Percentiles rank a stretch among this genome's conserved stretches.
These are phyloP conservation scores for Chimonanthus salicifolius DNA, from an alignment of 164 flowering plant genomes.

Conservation along the genomic window DNA sequence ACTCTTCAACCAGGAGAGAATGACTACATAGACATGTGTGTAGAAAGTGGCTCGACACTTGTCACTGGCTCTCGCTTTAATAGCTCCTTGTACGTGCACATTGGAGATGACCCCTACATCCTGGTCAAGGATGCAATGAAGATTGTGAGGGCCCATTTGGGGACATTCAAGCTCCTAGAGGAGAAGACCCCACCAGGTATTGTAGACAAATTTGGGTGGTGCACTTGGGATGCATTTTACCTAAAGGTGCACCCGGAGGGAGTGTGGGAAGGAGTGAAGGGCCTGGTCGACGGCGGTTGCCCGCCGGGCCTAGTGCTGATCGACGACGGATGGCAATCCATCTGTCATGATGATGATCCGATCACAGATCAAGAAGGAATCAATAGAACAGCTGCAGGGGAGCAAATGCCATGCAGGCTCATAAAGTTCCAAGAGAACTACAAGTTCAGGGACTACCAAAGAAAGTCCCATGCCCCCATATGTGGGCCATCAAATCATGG, in stretches of 20 bases:
- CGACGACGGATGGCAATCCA: constrained; percentile 62
- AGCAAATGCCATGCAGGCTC: constrained; percentile 55
- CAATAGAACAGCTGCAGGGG: constrained; percentile 25
- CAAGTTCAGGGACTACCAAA: constrained; percentile 36
- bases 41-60: not conserved
- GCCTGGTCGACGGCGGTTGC: constrained; percentile 36
- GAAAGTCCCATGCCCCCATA: not conserved
- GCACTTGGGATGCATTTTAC: constrained; percentile 61
- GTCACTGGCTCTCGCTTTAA: not conserved
- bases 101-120: constrained; percentile 4
- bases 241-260: constrained; percentile 43
- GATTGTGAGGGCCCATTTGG: constrained; percentile 30
- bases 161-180: constrained; percentile 32
- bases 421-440: constrained; percentile 35
- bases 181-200: constrained; percentile 40
- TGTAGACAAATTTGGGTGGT: constrained; percentile 54
- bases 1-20: constrained; percentile 7
- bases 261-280: constrained; percentile 36
- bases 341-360: constrained; percentile 40
- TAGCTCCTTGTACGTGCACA: not conserved
- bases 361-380: not conserved
- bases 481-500: not conserved
- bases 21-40: not conserved
- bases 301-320: constrained; percentile 43
- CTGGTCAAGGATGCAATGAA: constrained; percentile 37